Conservation (phyloP, 2,329 filamentous ascomycete genomes). For the Ophiocordyceps australis region DNA sequence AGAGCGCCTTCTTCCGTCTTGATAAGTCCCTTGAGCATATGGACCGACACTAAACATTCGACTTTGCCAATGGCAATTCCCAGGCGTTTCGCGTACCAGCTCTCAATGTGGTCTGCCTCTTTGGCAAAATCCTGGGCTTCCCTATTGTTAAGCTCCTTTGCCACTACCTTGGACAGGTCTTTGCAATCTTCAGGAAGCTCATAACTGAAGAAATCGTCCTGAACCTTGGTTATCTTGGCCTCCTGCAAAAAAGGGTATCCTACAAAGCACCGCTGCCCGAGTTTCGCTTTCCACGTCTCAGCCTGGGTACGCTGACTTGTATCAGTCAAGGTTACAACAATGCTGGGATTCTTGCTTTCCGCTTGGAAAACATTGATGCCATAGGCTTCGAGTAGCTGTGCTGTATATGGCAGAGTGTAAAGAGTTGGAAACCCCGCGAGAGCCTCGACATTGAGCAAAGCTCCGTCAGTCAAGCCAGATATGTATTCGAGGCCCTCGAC, state of each 20-base stretch:
- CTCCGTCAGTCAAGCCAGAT: conserved; percentile 68
- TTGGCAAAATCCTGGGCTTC: conserved; percentile 73
- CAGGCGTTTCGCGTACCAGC: conserved; percentile 75
- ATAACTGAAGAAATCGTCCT: conserved; percentile 88
- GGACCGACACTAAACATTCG: conserved; percentile 78
- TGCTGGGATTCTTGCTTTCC: conserved; percentile 91
- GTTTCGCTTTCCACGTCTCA: conserved; percentile 55
- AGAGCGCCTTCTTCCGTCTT: conserved; percentile 86
- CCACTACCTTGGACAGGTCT: conserved; percentile 45
- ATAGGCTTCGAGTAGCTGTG: conserved; percentile 51
- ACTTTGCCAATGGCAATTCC: conserved; percentile 75
- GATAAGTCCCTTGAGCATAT: conserved; percentile 78
- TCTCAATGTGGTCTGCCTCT: conserved; percentile 71
- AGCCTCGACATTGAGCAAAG: conserved; percentile 64
- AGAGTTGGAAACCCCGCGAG: conserved; percentile 86
- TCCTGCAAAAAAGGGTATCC: conserved; percentile 94
- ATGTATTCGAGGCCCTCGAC: conserved; percentile 80
- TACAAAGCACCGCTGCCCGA: conserved; percentile 76
- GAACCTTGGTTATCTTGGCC: conserved; percentile 73
- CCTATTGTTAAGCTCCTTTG: conserved; percentile 51
- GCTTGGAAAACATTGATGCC: conserved; percentile 90
- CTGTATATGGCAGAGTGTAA: conserved; percentile 69
- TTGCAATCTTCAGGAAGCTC: conserved; percentile 46
- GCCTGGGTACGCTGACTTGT: conserved; percentile 53
- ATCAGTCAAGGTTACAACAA: conserved; percentile 71